phyloP scores from a whole-genome alignment of 257 asterid species.

The Rauvolfia tetraphylla region DNA sequence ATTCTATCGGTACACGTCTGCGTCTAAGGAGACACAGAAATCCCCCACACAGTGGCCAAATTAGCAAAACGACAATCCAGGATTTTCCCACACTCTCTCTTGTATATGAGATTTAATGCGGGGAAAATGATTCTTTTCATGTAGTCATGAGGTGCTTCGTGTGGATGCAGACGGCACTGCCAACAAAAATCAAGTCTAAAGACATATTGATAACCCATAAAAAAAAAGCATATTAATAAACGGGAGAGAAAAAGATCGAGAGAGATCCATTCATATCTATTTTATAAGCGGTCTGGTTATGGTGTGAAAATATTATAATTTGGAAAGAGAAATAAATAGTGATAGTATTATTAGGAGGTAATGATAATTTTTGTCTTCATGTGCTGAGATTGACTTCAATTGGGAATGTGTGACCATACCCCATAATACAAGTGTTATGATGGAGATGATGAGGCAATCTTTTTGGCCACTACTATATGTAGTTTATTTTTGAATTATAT shows the following conservation, averaged over 20 bases:
- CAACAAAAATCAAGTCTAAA: neutral
- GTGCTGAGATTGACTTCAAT: neutral
- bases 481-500: too few relatives aligned
- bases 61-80: slow-evolving; percentile 16
- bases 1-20: slow-evolving; percentile 1
- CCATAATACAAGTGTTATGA: neutral
- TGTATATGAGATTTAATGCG: neutral
- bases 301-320: neutral
- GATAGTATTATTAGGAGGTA: neutral
- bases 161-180: slow-evolving; percentile 1
- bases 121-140: slow-evolving; percentile 5
- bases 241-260: too few relatives aligned
- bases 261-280: neutral
- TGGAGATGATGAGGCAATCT: too few relatives aligned
- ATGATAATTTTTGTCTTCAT: slow-evolving; percentile 1
- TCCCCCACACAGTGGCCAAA: neutral
- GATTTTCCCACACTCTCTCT: neutral
- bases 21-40: slow-evolving; percentile 17
- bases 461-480: too few relatives aligned
- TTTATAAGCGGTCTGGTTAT: neutral
- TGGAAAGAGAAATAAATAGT: neutral
- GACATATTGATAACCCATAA: too few relatives aligned
- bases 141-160: slow-evolving; percentile 12
- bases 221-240: too few relatives aligned
- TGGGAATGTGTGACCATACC: slow-evolving; percentile 7